These are phyloP conservation scores for Endocalyx cinctus DNA, from an alignment of 2,329 filamentous ascomycete genomes.

Conservation along the genomic window DNA sequence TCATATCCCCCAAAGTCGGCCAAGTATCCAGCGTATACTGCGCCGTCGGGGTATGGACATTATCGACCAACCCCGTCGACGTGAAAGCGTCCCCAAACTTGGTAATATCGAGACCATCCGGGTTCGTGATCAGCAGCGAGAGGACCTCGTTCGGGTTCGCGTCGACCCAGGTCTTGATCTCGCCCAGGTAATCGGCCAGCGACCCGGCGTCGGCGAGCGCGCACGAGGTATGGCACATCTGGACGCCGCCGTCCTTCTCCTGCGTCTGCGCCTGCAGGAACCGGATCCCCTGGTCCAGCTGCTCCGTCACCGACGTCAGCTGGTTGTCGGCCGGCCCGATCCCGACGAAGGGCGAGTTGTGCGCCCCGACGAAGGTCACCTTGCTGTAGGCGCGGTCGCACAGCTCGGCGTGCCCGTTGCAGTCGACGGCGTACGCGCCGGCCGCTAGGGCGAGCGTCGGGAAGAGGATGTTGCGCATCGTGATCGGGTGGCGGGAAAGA, in stretches of 20 bases:
- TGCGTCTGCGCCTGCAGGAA: constrained; percentile 63
- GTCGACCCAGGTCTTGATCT: constrained; percentile 58
- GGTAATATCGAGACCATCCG: constrained; percentile 50
- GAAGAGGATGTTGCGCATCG: constrained; percentile 12
- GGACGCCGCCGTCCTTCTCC: constrained; percentile 42
- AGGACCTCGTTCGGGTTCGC: constrained; percentile 56
- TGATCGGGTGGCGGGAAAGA: constrained; percentile 2
- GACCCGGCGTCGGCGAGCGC: constrained; percentile 53
- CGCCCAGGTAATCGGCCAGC: constrained; percentile 49
- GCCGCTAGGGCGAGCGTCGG: constrained; percentile 17
- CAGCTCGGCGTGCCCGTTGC: constrained; percentile 54
- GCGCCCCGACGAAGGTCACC: constrained; percentile 58
- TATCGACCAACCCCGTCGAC: constrained; percentile 48
- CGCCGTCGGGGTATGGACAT: constrained; percentile 49
- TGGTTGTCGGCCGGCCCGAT: constrained; percentile 53
- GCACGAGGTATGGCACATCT: constrained; percentile 64
- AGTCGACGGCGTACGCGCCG: constrained; percentile 27
- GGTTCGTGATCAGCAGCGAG: constrained; percentile 59
- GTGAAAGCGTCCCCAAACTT: constrained; percentile 53
- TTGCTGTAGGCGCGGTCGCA: constrained; percentile 56
- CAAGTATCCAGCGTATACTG: constrained; percentile 45
- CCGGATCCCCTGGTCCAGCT: constrained; percentile 58
- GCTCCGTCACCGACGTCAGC: constrained; percentile 50
- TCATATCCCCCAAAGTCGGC: constrained; percentile 67
- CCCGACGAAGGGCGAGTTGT: constrained; percentile 63